Percentiles rank a stretch among this genome's conserved stretches.
Conservation (phyloP, 768 basidiomycete species). For the Leccinum imitatum region DNA sequence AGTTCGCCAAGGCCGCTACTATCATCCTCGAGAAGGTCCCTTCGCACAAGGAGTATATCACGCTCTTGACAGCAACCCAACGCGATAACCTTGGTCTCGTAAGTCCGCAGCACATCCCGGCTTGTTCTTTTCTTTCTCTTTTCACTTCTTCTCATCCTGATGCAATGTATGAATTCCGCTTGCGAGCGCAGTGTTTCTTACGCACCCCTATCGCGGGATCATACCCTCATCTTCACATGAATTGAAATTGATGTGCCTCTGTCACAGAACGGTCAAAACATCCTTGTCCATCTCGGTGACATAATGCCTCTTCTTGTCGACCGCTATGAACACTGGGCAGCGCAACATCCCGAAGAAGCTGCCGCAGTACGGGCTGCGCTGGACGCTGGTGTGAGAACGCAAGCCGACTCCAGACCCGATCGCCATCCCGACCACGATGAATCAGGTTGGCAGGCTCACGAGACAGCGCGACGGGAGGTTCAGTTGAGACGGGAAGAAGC, state of each 20-base stretch:
- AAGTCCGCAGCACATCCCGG: slow-evolving; percentile 37
- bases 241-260: slow-evolving; percentile 16
- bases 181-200: background rate
- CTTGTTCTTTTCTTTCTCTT: background rate
- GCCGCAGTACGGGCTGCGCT: slow-evolving; percentile 20
- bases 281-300: slow-evolving; percentile 62
- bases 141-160: slow-evolving; percentile 2
- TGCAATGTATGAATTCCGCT: background rate
- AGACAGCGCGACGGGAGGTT: slow-evolving; percentile 31
- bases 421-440: slow-evolving; percentile 30
- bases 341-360: slow-evolving; percentile 41
- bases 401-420: slow-evolving; percentile 27
- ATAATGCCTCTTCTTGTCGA: slow-evolving; percentile 65
- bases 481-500: slow-evolving; percentile 33
- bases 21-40: slow-evolving; percentile 80
- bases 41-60: slow-evolving; percentile 62
- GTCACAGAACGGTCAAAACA: slow-evolving; percentile 70
- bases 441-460: slow-evolving; percentile 34
- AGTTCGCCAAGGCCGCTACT: slow-evolving; percentile 71
- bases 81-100: slow-evolving; percentile 69
- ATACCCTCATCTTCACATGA: slow-evolving; percentile 3
- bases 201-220: background rate
- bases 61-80: slow-evolving; percentile 54
- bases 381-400: slow-evolving; percentile 20
- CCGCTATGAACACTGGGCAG: slow-evolving; percentile 61